These are phyloP conservation scores for Escovopsis sp. DNA, from an alignment of 2,329 filamentous ascomycete genomes.

Conservation along the genomic window DNA sequence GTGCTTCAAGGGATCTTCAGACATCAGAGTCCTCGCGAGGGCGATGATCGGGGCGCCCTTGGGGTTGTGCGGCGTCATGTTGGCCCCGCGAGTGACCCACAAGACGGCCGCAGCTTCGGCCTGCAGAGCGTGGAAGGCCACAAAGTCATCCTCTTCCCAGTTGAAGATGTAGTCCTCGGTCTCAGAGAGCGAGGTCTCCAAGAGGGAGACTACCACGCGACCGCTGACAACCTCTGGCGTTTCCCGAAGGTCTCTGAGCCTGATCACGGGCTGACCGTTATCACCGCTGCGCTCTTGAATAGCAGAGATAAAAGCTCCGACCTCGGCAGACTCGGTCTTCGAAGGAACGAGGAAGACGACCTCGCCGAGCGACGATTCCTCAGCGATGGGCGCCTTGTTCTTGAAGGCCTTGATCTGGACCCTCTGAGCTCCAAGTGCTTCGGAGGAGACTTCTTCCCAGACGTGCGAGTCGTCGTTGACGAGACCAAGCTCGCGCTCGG, in stretches of 20 bases:
- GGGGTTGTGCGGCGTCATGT: slow-evolving; percentile 21
- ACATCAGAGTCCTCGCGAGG: slow-evolving; percentile 32
- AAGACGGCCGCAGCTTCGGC: slow-evolving; percentile 23
- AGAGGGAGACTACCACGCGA: slow-evolving; percentile 29
- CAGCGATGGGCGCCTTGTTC: neutral
- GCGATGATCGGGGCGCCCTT: slow-evolving; percentile 27
- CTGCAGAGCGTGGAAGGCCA: slow-evolving; percentile 25
- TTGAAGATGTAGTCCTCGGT: slow-evolving; percentile 18
- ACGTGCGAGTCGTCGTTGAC: neutral
- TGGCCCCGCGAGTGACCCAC: slow-evolving; percentile 32
- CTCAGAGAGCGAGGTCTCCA: slow-evolving; percentile 24
- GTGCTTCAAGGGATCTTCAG: slow-evolving; percentile 30
- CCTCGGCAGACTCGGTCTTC: neutral
- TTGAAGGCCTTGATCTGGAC: neutral
- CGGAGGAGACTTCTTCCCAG: neutral
- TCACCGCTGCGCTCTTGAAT: neutral
- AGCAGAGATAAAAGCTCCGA: neutral
- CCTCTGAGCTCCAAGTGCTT: too few species aligned
- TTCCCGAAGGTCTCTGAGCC: slow-evolving; percentile 4
- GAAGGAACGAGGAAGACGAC: neutral
- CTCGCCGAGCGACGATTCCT: neutral
- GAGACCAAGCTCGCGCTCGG: neutral
- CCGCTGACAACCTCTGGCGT: slow-evolving; percentile 9
- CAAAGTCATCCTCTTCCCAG: slow-evolving; percentile 25
- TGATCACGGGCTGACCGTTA: too few species aligned